phyloP scores from a whole-genome alignment of 1,284 basidiomycete genomes.

The Xanthoconium separans region DNA sequence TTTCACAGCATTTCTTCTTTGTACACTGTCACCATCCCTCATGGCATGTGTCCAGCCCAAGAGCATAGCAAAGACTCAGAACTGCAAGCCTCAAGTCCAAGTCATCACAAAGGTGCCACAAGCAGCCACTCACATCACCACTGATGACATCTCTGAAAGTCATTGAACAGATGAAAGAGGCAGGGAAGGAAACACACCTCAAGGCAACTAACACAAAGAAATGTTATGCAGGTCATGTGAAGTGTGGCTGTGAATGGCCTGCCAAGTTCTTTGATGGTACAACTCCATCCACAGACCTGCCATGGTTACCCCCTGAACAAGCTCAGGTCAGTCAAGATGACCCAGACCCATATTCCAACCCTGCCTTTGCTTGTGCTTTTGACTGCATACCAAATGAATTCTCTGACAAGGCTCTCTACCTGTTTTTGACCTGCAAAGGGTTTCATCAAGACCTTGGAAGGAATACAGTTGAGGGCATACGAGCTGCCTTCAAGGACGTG shows the following conservation, averaged over 20 bases:
- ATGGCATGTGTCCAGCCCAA: too few species aligned
- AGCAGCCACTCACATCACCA: not conserved
- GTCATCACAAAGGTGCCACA: not conserved
- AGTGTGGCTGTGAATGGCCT: not conserved
- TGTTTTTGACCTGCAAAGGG: conserved; percentile 3
- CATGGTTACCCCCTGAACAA: not conserved
- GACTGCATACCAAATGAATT: not conserved
- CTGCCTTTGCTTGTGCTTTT: not conserved
- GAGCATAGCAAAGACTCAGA: too few species aligned
- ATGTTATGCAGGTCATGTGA: not conserved
- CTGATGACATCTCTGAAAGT: not conserved
- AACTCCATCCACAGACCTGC: not conserved
- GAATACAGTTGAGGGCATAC: not conserved
- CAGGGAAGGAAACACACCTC: not conserved
- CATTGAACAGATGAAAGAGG: not conserved
- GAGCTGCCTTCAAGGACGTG: conserved; percentile 5
- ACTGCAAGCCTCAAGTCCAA: too few species aligned
- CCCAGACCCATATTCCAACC: not conserved
- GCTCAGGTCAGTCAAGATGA: too few species aligned
- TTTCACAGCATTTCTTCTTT: too few species aligned
- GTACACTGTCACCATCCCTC: too few species aligned
- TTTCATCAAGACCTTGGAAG: conserved; percentile 1
- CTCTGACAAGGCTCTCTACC: not conserved
- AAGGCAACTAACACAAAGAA: not conserved
- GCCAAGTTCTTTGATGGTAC: too few species aligned